Evolutionary conservation across 1,284 basidiomycete species (phyloP).

Genomic region (Irpex sp.): DNA sequence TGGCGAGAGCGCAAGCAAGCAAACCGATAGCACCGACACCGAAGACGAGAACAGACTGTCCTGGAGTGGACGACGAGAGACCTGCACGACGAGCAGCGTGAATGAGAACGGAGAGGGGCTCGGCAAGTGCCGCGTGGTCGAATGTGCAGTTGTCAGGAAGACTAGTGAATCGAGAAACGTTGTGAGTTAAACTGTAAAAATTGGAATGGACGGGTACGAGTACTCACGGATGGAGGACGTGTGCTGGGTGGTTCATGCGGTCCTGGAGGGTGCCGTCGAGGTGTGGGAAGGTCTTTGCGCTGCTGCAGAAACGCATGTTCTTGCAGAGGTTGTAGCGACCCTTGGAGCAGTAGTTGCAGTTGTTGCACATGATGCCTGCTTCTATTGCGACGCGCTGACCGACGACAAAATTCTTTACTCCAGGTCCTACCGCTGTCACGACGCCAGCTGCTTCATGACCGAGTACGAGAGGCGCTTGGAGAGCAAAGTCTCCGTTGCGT

Average conservation of each 20-base stretch:
- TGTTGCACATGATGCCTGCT: slow-evolving; percentile 85
- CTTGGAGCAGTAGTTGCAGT: slow-evolving; percentile 59
- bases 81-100: slow-evolving; percentile 76
- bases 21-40: slow-evolving; percentile 93
- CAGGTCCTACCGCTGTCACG: slow-evolving; percentile 69
- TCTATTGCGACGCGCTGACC: slow-evolving; percentile 95
- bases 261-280: slow-evolving; percentile 89
- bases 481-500: slow-evolving; percentile 88
- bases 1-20: slow-evolving; percentile 79
- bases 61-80: slow-evolving; percentile 22
- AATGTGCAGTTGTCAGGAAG: slow-evolving; percentile 76
- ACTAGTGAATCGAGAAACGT: slow-evolving; percentile 33
- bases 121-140: slow-evolving; percentile 82
- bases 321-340: slow-evolving; percentile 96
- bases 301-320: slow-evolving; percentile 82
- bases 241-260: slow-evolving; percentile 84
- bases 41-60: slow-evolving; percentile 69
- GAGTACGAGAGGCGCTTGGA: slow-evolving; percentile 81
- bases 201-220: slow-evolving; percentile 3
- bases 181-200: neutral
- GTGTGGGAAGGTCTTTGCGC: slow-evolving; percentile 91
- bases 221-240: slow-evolving; percentile 83
- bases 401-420: slow-evolving; percentile 61
- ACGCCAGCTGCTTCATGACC: slow-evolving; percentile 91
- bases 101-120: slow-evolving; percentile 87